Evolutionary conservation across 805 yeast species (phyloP).

Genomic region (Pichia phayaonensis): DNA sequence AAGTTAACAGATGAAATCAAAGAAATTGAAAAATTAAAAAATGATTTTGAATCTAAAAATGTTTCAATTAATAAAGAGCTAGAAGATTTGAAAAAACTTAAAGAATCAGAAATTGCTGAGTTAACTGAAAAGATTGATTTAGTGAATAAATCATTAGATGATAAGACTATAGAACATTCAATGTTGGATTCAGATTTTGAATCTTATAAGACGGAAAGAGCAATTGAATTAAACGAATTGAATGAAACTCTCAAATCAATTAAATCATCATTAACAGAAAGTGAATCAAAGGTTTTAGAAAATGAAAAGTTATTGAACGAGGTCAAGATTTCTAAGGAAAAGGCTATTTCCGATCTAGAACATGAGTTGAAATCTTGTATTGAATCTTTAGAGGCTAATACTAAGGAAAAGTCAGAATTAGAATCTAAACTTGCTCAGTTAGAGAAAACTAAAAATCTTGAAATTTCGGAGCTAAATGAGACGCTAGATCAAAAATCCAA

Average conservation of each 20-base stretch:
- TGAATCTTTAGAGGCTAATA: not conserved
- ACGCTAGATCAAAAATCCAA: not conserved
- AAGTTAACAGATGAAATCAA: not conserved
- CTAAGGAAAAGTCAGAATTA: not conserved
- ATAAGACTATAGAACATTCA: not conserved
- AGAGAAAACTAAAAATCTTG: not conserved
- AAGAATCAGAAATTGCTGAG: not conserved
- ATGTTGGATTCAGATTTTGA: not conserved
- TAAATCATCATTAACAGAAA: not conserved
- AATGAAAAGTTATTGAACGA: not conserved
- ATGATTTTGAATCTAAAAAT: not conserved
- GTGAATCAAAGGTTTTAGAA: not conserved
- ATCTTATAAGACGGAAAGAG: not conserved
- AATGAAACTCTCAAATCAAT: not conserved
- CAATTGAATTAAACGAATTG: not conserved
- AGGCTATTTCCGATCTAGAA: not conserved
- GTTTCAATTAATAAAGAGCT: not conserved
- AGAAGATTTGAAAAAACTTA: not conserved
- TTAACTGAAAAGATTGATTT: not conserved
- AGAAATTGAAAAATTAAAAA: not conserved
- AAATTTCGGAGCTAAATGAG: not conserved
- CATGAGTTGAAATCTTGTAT: not conserved
- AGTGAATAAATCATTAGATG: not conserved
- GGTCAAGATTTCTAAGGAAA: not conserved
- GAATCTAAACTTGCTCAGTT: not conserved